A percentile compares a stretch with the other conserved stretches of the same genome.
Evolutionary conservation across 1,284 basidiomycete genomes (phyloP).

Genomic region (Marasmius fiardii): DNA sequence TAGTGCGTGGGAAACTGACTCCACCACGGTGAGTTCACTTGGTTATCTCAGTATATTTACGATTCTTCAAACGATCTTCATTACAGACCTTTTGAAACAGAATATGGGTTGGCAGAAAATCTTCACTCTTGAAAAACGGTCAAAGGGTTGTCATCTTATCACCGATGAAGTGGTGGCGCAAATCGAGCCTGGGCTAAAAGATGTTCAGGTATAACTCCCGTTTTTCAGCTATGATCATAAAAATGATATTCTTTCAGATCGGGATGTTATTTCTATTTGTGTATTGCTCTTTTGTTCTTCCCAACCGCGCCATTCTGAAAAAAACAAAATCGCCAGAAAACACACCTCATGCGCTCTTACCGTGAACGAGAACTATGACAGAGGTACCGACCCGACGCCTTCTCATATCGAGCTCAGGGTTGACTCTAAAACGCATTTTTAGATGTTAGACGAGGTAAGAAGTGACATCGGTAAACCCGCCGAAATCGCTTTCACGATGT

Average conservation of each 20-base stretch:
- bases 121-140: conserved; percentile 59
- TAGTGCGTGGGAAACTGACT: too few relatives aligned
- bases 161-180: conserved; percentile 75
- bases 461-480: background rate
- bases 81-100: conserved; percentile 7
- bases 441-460: conserved; percentile 60
- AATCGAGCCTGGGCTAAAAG: conserved; percentile 71
- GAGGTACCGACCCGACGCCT: conserved; percentile 39
- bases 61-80: too few relatives aligned
- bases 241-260: conserved; percentile 37
- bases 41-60: too few relatives aligned
- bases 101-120: conserved; percentile 91
- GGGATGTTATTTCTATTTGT: conserved; percentile 78
- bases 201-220: conserved; percentile 50
- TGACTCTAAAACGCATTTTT: background rate
- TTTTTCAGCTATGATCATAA: background rate
- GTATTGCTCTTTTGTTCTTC: conserved; percentile 33
- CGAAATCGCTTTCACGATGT: background rate
- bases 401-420: background rate
- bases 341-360: conserved; percentile 91
- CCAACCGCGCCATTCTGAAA: background rate
- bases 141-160: conserved; percentile 84
- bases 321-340: conserved; percentile 55
- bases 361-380: conserved; percentile 84
- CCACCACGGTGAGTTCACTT: too few relatives aligned